Evolutionary conservation across 225 moss, liverwort and hornwort species (phyloP).

Genomic region (Ulota crispa): DNA sequence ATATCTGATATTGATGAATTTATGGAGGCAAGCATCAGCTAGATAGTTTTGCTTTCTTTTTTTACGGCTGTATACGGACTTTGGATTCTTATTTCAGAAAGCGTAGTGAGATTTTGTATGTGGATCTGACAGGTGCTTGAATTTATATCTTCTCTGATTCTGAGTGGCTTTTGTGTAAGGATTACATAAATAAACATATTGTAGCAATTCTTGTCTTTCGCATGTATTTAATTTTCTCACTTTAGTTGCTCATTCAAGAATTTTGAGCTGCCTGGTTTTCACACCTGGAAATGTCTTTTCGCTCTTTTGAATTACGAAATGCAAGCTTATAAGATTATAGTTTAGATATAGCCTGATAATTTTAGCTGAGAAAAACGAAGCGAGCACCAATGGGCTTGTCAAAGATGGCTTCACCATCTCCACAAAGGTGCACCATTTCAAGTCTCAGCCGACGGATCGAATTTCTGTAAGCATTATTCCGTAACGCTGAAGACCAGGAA

Average conservation of each 20-base stretch:
- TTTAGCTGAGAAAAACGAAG: not conserved
- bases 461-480: not conserved
- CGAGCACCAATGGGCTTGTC: constrained; percentile 11
- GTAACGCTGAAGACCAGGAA: not conserved
- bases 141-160: not conserved
- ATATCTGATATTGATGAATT: constrained; percentile 9
- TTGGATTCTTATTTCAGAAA: not conserved
- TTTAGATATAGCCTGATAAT: not conserved
- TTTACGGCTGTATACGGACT: not conserved
- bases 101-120: constrained; percentile 7
- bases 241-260: not conserved
- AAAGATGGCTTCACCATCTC: constrained; percentile 15
- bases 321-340: not conserved
- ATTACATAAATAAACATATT: not conserved
- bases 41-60: constrained; percentile 3
- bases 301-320: not conserved
- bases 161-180: not conserved
- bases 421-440: not conserved
- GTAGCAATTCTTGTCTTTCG: not conserved
- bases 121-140: constrained; percentile 5
- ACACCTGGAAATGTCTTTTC: not conserved
- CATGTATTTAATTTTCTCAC: not conserved
- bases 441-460: not conserved
- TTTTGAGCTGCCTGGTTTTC: not conserved
- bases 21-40: constrained; percentile 13